Base-by-base conservation (phyloP, 1,284 basidiomycete genomes). In the Pseudozyma pruni region DNA sequence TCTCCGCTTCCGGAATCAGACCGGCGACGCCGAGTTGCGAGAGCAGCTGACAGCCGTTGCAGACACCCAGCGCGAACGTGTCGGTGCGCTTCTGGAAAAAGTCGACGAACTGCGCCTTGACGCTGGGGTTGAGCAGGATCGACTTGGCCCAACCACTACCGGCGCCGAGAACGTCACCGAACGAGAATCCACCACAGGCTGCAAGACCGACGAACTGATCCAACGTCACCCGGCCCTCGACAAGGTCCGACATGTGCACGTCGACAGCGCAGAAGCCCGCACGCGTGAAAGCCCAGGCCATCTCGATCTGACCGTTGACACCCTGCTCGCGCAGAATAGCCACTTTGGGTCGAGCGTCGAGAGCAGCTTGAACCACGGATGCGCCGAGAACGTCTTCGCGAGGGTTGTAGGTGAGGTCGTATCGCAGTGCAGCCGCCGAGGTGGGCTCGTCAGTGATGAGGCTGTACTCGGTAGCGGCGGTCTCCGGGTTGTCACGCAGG, bases 31-130 rank as follows among this genome's bases (percentile, higher is more conserved):
- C 89, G 52, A 99, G 87, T 76, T 93, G 90, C 75, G 90, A 90
- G 78, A 98, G 88, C 87, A 98, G 93, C 84, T 99, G 95, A 83
- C 95, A 98, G 7, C 95, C 95, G 81, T 99, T 99, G 86, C 96
- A 99, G 25, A 99, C 93, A 20, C 90, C 96, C 20, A 99, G 86
- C 0, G 92, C 88, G 82, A 98, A 98, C 0, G 92, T 93, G 78
- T 90, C 86, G 16, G 87, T 83, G 39, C 92, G 73, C 23, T 63
- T 86, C 41, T 86, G 82, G 85, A 98, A 96, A 87, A 98, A 98
- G 13, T 83, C 83, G 10, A 85, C 80, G 82, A 98, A 97, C 80
- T 94, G 90, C 29, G 82, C 84, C 27, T 91, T 86, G 2, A 92
- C 91, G 2, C 83, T 85, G 27, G 86, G 84, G 83, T 97, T 90